Conservation (phyloP, 495 filamentous ascomycete genomes). For the Achaetomiella virescens region DNA sequence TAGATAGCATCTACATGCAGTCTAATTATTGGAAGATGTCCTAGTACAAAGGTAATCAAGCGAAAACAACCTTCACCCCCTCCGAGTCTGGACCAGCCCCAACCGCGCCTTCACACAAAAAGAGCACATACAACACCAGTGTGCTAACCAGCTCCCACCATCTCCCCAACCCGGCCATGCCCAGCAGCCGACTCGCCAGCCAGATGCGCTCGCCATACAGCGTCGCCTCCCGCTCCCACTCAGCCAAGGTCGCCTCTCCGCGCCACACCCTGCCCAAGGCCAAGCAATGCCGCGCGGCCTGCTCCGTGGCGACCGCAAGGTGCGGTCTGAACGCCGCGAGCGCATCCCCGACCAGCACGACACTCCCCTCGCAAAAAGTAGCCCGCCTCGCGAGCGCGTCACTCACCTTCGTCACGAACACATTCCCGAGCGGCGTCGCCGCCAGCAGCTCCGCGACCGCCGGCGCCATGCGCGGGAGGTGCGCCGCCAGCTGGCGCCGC, state of each 20-base stretch:
- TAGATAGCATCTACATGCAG: too few species aligned
- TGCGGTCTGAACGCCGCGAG: conserved; percentile 46
- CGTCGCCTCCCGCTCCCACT: conserved; percentile 10
- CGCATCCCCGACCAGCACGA: conserved; percentile 48
- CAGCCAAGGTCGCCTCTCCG: not conserved
- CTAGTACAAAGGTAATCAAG: too few species aligned
- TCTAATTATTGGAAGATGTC: too few species aligned
- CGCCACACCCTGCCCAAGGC: conserved; percentile 28
- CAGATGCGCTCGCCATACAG: not conserved
- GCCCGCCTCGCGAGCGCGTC: conserved; percentile 34
- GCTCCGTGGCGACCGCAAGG: conserved; percentile 37
- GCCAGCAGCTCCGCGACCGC: conserved; percentile 41
- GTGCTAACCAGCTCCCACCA: conserved; percentile 11
- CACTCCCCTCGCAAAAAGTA: conserved; percentile 34
- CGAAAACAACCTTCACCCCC: too few species aligned
- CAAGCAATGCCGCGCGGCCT: conserved; percentile 40
- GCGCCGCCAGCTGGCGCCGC: conserved; percentile 29
- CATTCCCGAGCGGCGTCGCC: conserved; percentile 25
- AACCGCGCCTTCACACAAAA: not conserved
- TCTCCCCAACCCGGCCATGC: not conserved
- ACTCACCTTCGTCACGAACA: conserved; percentile 45
- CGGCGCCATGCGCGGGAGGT: conserved; percentile 26
- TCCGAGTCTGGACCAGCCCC: too few species aligned
- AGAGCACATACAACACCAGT: conserved; percentile 1
- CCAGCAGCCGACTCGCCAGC: conserved; percentile 9